phyloP scores from a whole-genome alignment of 495 filamentous ascomycete genomes.

The Aspergillus sparsus region DNA sequence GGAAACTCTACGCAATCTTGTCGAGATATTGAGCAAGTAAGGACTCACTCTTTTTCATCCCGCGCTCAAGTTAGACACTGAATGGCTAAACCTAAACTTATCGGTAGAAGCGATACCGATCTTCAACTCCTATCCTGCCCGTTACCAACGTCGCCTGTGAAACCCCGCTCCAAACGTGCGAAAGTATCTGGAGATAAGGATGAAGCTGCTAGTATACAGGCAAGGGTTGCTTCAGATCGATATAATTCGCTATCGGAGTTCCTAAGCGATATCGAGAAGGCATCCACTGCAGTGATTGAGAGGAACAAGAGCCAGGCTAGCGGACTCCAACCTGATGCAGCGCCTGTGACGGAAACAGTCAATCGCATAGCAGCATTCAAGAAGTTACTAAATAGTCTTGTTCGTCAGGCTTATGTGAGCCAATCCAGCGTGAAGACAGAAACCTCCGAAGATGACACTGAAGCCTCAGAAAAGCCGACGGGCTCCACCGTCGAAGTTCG shows the following conservation, averaged over 20 bases:
- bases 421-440: constrained; percentile 45
- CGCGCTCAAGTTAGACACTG: background rate
- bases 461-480: constrained; percentile 31
- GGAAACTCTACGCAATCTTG: constrained; percentile 43
- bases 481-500: constrained; percentile 32
- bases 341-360: constrained; percentile 41
- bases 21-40: constrained; percentile 45
- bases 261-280: constrained; percentile 51
- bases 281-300: constrained; percentile 47
- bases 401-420: constrained; percentile 43
- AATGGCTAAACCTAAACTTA: constrained; percentile 23
- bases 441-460: constrained; percentile 40
- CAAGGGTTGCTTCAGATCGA: constrained; percentile 40
- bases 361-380: constrained; percentile 50
- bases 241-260: constrained; percentile 53
- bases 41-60: background rate
- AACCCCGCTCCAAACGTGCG: constrained; percentile 51
- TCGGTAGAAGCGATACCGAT: constrained; percentile 43
- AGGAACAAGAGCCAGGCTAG: constrained; percentile 41
- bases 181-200: constrained; percentile 48
- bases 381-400: constrained; percentile 50
- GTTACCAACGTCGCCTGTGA: constrained; percentile 42
- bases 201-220: constrained; percentile 39
- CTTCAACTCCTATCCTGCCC: constrained; percentile 46
- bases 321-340: constrained; percentile 34